Base-by-base conservation (phyloP, 1,139 yeast species). In the Suhomyces choctaworum region DNA sequence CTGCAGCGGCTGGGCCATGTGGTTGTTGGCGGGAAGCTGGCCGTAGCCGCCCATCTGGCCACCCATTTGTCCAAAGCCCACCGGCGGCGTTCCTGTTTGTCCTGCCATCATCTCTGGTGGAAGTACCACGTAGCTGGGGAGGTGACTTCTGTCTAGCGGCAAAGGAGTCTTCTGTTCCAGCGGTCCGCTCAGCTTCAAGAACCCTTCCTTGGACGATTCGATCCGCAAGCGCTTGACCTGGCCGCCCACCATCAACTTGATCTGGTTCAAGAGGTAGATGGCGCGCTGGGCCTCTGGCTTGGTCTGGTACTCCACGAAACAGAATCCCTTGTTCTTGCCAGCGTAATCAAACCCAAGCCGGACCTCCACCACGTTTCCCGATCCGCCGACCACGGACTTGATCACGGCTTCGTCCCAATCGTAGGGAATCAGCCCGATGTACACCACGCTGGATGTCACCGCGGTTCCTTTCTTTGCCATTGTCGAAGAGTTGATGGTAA, bases 301-400 rank as follows among this genome's bases (percentile, higher is more conserved):
- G 13, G 60, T 56, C 36, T 52, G 64, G 48, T 78, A 80, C 53
- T 80, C 86, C 28, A 80, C 73, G 51, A 80, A 80, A 44, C 82
- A 76, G 49, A 71, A 80, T 11, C 84, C 85, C 51, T 79, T 80
- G 48, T 78, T 76, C 46, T 77, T 76, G n/a, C 82, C 79, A 12
- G 72, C 73, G 42, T 70, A 73, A 46, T 80, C 86, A 57, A 73
- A 73, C 46, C 82, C 78, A 42, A 80, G 62, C 45, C 85, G 68
- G 11, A 80, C 80, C 45, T 79, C 86, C 31, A 77, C 78, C 24
- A 80, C 72, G 15, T 70, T 68, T 2, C 86, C 86, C 5, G 81
- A 66, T 2, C 84, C 84, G 42, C 79, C 71, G n/a, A 79, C 82
- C 14, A 80, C 82, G 11, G 82, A 58, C 39, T 62, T 71, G 28